Percentiles rank a stretch among this genome's conserved stretches.
Evolutionary conservation across 768 basidiomycete species (phyloP).

Genomic region (Lactifluus rugatus): DNA sequence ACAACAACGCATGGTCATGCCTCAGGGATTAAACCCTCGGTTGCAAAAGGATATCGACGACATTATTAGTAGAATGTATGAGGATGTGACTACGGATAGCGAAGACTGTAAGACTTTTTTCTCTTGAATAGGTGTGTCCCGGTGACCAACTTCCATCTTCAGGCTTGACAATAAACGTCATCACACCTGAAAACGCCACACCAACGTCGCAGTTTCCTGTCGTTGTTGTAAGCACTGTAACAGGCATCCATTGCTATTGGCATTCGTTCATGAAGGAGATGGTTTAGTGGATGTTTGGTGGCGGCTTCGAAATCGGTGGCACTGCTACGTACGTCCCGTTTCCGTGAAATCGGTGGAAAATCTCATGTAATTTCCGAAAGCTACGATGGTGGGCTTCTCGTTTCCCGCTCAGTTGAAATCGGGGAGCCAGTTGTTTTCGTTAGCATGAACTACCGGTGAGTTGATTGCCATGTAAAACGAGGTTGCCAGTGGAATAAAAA

Average conservation of each 20-base stretch:
- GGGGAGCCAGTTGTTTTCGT: slow-evolving; percentile 22
- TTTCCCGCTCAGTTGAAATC: slow-evolving; percentile 22
- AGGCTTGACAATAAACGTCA: slow-evolving; percentile 24
- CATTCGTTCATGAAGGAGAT: neutral
- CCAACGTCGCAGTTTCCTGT: slow-evolving; percentile 20
- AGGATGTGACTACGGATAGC: neutral
- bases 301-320: slow-evolving; percentile 15
- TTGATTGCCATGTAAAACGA: neutral
- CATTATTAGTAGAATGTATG: neutral
- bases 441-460: slow-evolving; percentile 25
- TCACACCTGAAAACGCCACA: slow-evolving; percentile 14
- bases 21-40: neutral
- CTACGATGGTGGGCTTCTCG: slow-evolving; percentile 21
- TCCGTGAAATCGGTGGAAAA: no score
- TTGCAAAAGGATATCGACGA: neutral
- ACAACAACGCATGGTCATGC: slow-evolving; percentile 19
- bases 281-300: slow-evolving; percentile 24
- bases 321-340: slow-evolving; percentile 3
- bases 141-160: no score
- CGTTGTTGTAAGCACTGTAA: slow-evolving; percentile 18
- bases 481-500: no score
- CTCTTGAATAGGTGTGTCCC: neutral
- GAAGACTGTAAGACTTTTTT: slow-evolving; percentile 22
- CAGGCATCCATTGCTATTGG: no score
- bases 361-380: neutral